A percentile compares a stretch with the other conserved stretches of the same genome.
Conservation (phyloP, 2,329 filamentous ascomycete species). For the Epichloe elymi region DNA sequence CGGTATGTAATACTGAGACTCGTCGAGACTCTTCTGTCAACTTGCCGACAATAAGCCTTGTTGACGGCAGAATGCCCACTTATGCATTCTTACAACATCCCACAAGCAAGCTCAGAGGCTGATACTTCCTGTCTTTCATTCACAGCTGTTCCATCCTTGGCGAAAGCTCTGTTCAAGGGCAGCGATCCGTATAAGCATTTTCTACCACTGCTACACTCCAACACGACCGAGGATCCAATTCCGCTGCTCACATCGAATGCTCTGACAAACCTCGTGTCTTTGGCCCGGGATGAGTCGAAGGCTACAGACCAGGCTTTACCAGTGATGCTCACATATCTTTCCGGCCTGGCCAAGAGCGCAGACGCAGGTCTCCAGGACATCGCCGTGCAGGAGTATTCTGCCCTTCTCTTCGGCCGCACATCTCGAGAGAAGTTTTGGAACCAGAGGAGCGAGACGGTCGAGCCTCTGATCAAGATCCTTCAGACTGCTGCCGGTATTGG, state of each 20-base stretch:
- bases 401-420: conserved; percentile 61
- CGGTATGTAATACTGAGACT: conserved; percentile 38
- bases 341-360: conserved; percentile 66
- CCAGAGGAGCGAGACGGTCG: conserved; percentile 72
- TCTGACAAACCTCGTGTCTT: conserved; percentile 63
- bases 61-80: not conserved
- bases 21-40: not conserved
- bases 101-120: not conserved
- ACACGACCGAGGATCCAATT: conserved; percentile 62
- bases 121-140: not conserved
- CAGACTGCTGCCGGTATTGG: conserved; percentile 60
- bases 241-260: conserved; percentile 83
- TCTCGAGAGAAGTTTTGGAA: conserved; percentile 82
- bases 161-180: conserved; percentile 61
- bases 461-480: conserved; percentile 71
- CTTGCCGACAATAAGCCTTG: not conserved
- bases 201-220: conserved; percentile 73
- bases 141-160: conserved; percentile 65
- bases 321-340: conserved; percentile 74
- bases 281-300: conserved; percentile 46
- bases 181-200: conserved; percentile 72
- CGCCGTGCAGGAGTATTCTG: conserved; percentile 81
- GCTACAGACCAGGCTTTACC: conserved; percentile 69
- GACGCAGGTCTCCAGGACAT: conserved; percentile 92
- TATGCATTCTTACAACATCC: not conserved